Conservation (phyloP, 2,329 filamentous ascomycete genomes). For the Fusarium camptoceras region DNA sequence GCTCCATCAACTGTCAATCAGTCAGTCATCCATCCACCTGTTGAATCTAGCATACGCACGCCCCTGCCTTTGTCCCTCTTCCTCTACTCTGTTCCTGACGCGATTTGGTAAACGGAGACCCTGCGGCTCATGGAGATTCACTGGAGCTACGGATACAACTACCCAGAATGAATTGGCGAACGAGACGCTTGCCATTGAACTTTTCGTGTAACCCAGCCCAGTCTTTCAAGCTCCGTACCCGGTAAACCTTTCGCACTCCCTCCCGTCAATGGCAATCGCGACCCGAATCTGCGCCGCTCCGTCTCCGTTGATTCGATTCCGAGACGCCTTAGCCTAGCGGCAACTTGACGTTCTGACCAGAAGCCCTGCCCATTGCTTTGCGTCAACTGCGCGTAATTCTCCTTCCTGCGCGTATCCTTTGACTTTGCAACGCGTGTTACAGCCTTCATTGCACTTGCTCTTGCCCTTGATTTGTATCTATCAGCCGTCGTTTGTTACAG, state of each 20-base stretch:
- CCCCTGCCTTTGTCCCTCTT: slow-evolving; percentile 28
- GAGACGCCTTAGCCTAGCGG: slow-evolving; percentile 26
- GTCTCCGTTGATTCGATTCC: slow-evolving; percentile 38
- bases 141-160: not conserved
- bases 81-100: slow-evolving; percentile 44
- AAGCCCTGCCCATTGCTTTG: slow-evolving; percentile 19
- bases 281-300: slow-evolving; percentile 43
- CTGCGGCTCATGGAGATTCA: slow-evolving; percentile 26
- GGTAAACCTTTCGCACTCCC: slow-evolving; percentile 34
- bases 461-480: slow-evolving; percentile 32
- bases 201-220: slow-evolving; percentile 44
- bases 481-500: slow-evolving; percentile 26
- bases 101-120: slow-evolving; percentile 40
- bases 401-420: slow-evolving; percentile 37
- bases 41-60: slow-evolving; percentile 21
- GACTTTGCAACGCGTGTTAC: slow-evolving; percentile 36
- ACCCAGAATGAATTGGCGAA: slow-evolving; percentile 40
- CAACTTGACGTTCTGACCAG: slow-evolving; percentile 33
- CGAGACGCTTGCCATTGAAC: slow-evolving; percentile 41
- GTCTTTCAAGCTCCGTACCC: slow-evolving; percentile 37
- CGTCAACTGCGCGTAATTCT: slow-evolving; percentile 37
- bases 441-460: not conserved
- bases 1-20: slow-evolving; percentile 21
- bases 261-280: slow-evolving; percentile 32
- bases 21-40: not conserved